Percentiles rank a stretch among this genome's conserved stretches.
phyloP scores from a whole-genome alignment of 2,329 filamentous ascomycete genomes.

The Incumbomyces lentus region DNA sequence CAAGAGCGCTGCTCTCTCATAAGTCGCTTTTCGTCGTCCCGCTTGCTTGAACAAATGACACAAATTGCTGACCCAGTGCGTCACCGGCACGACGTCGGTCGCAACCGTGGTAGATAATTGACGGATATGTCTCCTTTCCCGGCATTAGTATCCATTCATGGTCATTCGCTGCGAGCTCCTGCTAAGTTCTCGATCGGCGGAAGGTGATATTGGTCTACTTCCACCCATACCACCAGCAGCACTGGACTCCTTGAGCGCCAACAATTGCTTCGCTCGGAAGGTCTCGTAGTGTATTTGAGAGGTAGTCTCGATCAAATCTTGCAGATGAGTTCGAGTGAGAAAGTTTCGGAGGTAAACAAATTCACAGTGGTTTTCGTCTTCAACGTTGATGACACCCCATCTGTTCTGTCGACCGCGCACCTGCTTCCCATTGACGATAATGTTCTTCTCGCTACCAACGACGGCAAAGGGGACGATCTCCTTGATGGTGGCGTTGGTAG shows the following conservation, averaged over 20 bases:
- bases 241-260: slow-evolving; percentile 96
- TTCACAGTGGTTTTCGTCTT: slow-evolving; percentile 99
- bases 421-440: slow-evolving; percentile 94
- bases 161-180: slow-evolving; percentile 93
- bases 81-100: too few relatives aligned
- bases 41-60: slow-evolving; percentile 1
- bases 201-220: slow-evolving; percentile 88
- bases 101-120: too few relatives aligned
- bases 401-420: slow-evolving; percentile 96
- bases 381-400: slow-evolving; percentile 99
- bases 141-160: slow-evolving; percentile 76
- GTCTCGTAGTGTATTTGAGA: slow-evolving; percentile 99
- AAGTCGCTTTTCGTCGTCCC: not conserved
- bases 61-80: not conserved
- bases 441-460: slow-evolving; percentile 94
- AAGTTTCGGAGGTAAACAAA: slow-evolving; percentile 98
- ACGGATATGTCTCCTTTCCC: not conserved
- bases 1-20: slow-evolving; percentile 19
- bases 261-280: slow-evolving; percentile 97
- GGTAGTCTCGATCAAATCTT: slow-evolving; percentile 97
- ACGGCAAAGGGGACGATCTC: slow-evolving; percentile 94
- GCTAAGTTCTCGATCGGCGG: slow-evolving; percentile 91
- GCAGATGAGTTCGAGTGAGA: slow-evolving; percentile 92
- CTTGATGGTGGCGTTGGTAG: slow-evolving; percentile 93
- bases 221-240: slow-evolving; percentile 61